A percentile compares a stretch with the other conserved stretches of the same genome.
These are phyloP conservation scores for Ambrosiella cleistominuta DNA, from an alignment of 2,329 filamentous ascomycete species.

Conservation along the genomic window DNA sequence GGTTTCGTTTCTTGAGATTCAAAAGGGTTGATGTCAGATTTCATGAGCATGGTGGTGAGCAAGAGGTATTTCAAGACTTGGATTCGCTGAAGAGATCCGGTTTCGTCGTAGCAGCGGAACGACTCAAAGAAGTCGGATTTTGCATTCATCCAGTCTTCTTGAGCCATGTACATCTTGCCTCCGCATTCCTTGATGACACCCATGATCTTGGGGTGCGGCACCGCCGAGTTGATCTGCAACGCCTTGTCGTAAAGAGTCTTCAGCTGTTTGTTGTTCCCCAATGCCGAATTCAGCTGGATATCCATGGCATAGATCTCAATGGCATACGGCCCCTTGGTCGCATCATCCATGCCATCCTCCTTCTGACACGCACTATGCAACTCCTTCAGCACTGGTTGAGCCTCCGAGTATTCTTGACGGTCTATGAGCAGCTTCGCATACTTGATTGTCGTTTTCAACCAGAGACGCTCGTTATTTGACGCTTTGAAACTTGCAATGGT, in stretches of 20 bases:
- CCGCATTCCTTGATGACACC: constrained; percentile 96
- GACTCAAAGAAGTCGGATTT: constrained; percentile 98
- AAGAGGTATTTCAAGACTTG: constrained; percentile 96
- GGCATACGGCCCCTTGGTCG: constrained; percentile 89
- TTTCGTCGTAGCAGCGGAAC: constrained; percentile 97
- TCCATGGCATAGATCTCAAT: constrained; percentile 92
- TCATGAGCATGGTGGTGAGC: constrained; percentile 94
- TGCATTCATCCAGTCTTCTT: constrained; percentile 97
- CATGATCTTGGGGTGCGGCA: constrained; percentile 97
- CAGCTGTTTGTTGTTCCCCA: constrained; percentile 90
- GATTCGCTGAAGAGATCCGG: constrained; percentile 75
- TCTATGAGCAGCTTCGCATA: constrained; percentile 81
- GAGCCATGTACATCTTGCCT: constrained; percentile 99
- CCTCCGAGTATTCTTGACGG: constrained; percentile 66
- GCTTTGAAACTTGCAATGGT: constrained; percentile 90
- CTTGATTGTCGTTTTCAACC: constrained; percentile 98
- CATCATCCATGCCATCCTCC: constrained; percentile 74
- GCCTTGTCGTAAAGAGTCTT: constrained; percentile 86
- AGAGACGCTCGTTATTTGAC: constrained; percentile 91
- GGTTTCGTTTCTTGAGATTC: constrained; percentile 98
- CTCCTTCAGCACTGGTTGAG: constrained; percentile 71
- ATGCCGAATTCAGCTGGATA: constrained; percentile 97
- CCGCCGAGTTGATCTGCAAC: constrained; percentile 82
- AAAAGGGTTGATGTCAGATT: constrained; percentile 95
- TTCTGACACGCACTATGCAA: constrained; percentile 77